Base-by-base conservation (phyloP, 2,329 filamentous ascomycete species). In the Metarhizium rileyi region DNA sequence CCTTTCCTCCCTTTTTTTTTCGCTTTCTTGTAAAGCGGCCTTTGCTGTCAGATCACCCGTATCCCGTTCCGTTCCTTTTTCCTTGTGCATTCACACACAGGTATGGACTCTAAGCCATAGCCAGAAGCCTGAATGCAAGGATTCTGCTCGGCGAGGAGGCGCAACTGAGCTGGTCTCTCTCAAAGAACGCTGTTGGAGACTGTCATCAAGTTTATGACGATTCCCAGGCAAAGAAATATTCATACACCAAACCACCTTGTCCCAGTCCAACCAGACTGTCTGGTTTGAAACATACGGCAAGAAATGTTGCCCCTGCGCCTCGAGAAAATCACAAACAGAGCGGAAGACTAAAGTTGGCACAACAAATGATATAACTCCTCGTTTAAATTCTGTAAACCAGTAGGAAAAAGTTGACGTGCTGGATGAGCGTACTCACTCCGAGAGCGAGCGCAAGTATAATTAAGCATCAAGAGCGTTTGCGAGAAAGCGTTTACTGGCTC, bases 261-360 rank as follows among this genome's bases (percentile, higher is more conserved):
- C 28, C 49, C 44, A 9, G 16, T 23, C 44, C 22, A 16, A 26
- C 46, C 49, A 47, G 40, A 36, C 25, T 20, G 33, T 28, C 43
- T 45, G 43, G 10, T 42, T 3, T 26, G n/a, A 27, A 45, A 47
- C 26, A 48, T 18, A 4, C 41, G 42, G 25, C 30, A 47, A 47
- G 26, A 30, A 23, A 44, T 14, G 43, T 41, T 28, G 49, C 36
- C 36, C 44, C 28, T 44, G 40, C 47, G 47, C 50, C 47, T 5
- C n/a, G 26, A 48, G 30, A 43, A 40, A 47, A 50, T 50, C 30
- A 33, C 12, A 12, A 33, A n/a, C n/a, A n/a, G n/a, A 51, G 48
- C 47, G 40, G 16, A 25, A 40, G 47, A 30, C 40, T 58, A 55
- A 47, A 50, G 51, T 53, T 52, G 47, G 53, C 54, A 49, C 38